Conservation (phyloP, 2,329 filamentous ascomycete genomes). For the Ascochyta pisi region DNA sequence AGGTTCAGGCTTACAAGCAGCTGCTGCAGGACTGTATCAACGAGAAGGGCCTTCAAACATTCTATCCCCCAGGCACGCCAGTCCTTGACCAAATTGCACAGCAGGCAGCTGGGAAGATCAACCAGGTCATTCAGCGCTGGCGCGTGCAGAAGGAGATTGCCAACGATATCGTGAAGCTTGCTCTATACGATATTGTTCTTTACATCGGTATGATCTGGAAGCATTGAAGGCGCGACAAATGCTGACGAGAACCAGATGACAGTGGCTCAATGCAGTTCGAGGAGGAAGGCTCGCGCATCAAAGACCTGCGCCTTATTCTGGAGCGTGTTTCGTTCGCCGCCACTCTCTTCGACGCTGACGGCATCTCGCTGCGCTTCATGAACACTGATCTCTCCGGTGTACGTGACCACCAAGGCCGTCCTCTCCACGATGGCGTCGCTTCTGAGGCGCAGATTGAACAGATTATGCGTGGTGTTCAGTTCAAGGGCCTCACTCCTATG, state of each 20-base stretch:
- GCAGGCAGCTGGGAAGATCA: slow-evolving; percentile 59
- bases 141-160: slow-evolving; percentile 65
- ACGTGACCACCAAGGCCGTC: slow-evolving; percentile 39
- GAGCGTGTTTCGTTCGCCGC: slow-evolving; percentile 68
- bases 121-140: slow-evolving; percentile 64
- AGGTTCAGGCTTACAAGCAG: slow-evolving; percentile 63
- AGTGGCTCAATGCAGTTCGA: slow-evolving; percentile 74
- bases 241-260: slow-evolving; percentile 59
- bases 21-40: slow-evolving; percentile 63
- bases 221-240: not conserved
- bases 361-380: slow-evolving; percentile 74
- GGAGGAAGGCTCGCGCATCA: slow-evolving; percentile 70
- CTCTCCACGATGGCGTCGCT: slow-evolving; percentile 61
- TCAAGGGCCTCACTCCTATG: slow-evolving; percentile 72
- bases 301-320: slow-evolving; percentile 70
- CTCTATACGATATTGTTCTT: slow-evolving; percentile 67
- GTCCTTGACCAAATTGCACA: slow-evolving; percentile 59
- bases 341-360: slow-evolving; percentile 73
- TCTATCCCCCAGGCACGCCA: slow-evolving; percentile 64
- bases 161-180: slow-evolving; percentile 68
- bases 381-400: slow-evolving; percentile 59
- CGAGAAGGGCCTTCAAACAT: slow-evolving; percentile 65
- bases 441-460: slow-evolving; percentile 64
- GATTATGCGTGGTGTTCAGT: slow-evolving; percentile 65
- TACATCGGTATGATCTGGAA: slow-evolving; percentile 57